phyloP scores from a whole-genome alignment of 495 filamentous ascomycete species.

The Penicillium atrosanguineum region DNA sequence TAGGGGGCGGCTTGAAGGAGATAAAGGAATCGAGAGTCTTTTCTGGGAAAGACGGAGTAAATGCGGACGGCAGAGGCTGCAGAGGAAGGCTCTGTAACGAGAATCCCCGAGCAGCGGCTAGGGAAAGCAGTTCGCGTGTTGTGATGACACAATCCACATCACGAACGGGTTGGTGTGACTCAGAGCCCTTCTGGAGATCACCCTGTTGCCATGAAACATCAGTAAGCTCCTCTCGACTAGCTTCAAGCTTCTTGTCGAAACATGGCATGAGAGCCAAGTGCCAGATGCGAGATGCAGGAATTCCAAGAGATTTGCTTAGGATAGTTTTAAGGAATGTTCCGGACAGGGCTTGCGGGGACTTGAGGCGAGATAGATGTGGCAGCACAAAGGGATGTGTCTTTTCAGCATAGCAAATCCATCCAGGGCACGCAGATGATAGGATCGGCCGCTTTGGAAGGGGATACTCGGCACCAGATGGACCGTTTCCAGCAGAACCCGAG shows the following conservation, averaged over 20 bases:
- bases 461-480: constrained; percentile 7
- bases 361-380: constrained; percentile 85
- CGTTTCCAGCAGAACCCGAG: constrained; percentile 14
- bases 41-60: constrained; percentile 62
- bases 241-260: constrained; percentile 98
- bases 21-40: constrained; percentile 65
- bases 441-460: constrained; percentile 64
- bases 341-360: constrained; percentile 89
- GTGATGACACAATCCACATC: constrained; percentile 99
- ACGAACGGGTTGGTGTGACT: constrained; percentile 55
- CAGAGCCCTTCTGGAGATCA: constrained; percentile 17
- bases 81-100: constrained; percentile 68
- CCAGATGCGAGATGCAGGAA: constrained; percentile 82
- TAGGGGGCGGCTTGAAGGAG: constrained; percentile 41
- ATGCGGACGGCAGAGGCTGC: constrained; percentile 39
- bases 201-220: constrained; percentile 63
- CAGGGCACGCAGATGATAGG: constrained; percentile 87
- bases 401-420: constrained; percentile 98
- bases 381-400: constrained; percentile 93
- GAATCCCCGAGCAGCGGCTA: constrained; percentile 75
- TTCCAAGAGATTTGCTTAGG: constrained; percentile 64
- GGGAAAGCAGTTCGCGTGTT: constrained; percentile 82
- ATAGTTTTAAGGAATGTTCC: constrained; percentile 87
- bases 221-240: constrained; percentile 88
- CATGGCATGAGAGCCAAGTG: constrained; percentile 95